A percentile compares a stretch with the other conserved stretches of the same genome.
These are phyloP conservation scores for Cenchrus americanus DNA, from an alignment of 176 grass and related monocot species.

Conservation along the genomic window DNA sequence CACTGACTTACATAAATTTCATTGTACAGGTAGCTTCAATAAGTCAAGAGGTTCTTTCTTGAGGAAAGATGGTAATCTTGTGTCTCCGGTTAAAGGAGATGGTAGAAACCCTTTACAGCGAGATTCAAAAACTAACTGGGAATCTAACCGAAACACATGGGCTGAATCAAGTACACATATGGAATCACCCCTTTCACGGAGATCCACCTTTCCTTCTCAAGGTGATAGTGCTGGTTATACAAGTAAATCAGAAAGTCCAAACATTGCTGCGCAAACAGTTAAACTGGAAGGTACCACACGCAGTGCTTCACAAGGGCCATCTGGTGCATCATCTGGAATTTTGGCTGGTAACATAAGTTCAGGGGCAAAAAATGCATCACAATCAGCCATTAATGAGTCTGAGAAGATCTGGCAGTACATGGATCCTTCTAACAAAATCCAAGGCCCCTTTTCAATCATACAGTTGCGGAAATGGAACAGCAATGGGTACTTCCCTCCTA, in stretches of 20 bases:
- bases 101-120: conserved; percentile 49
- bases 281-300: conserved; percentile 33
- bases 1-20: conserved; percentile 29
- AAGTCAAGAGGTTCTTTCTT: conserved; percentile 61
- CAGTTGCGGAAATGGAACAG: conserved; percentile 94
- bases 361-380: conserved; percentile 36
- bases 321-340: conserved; percentile 45
- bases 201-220: conserved; percentile 49
- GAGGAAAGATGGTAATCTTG: conserved; percentile 63
- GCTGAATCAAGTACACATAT: conserved; percentile 49
- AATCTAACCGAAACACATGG: conserved; percentile 58
- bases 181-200: conserved; percentile 56
- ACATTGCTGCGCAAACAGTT: conserved; percentile 37
- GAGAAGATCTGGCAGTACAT: conserved; percentile 94
- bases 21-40: conserved; percentile 59
- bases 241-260: conserved; percentile 44
- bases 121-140: conserved; percentile 60
- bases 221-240: conserved; percentile 45
- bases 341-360: conserved; percentile 27
- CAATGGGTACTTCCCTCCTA: conserved; percentile 85
- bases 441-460: conserved; percentile 93
- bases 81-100: conserved; percentile 62
- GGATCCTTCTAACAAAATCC: conserved; percentile 87
- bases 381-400: conserved; percentile 59
- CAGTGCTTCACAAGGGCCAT: conserved; percentile 41